Base-by-base conservation (phyloP, 352 stramenopile genomes). In the Pythium monospermum region DNA sequence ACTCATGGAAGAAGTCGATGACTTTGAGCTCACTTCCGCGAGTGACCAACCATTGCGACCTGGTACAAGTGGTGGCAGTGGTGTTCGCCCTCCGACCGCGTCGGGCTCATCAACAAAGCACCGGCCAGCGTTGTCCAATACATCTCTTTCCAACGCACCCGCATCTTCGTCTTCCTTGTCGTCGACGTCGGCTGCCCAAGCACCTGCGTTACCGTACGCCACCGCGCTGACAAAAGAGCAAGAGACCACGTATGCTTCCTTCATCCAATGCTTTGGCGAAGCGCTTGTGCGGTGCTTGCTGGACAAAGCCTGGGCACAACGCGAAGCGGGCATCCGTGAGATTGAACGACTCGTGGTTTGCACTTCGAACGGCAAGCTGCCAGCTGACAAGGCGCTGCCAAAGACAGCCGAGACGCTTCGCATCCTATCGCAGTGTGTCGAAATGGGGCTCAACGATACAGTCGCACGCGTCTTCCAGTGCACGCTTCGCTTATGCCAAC, bases 1-100 rank as follows among this genome's bases (percentile, higher is more conserved):
- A 59, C 63, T 93, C 7, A 89, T 91, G 78, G 83, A 91, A 30
- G 83, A 93, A 53, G 62, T 93, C 0, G 82, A 93, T 18, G 82
- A 93, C 39, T 93, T 90, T 58, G 79, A 91, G 1, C 62, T 85
- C 8, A 36, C 64, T 11, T 28, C 48, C 1, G 13, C 43, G 1
- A 53, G 36, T 2, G 62, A 48, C 6, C 65, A 78, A 15, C 35
- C 63, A 0, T 15, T 56, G 42, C 64, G 82, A 35, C 82, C 77
- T 16, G 72, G 74, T 0, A 90, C 81, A 0, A 83, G 74, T 3
- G 59, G 73, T 16, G 59, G 64, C 0, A 57, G 73, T 16, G 59
- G 64, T 1, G 57, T 85, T 49, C 73, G 82, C 15, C 79, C 76
- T 10, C 77, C 71, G 11, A 92, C 79, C 0, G 79, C 82, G 0